Conservation (phyloP, 2,329 filamentous ascomycete genomes). For the Emmonsia crescens region DNA sequence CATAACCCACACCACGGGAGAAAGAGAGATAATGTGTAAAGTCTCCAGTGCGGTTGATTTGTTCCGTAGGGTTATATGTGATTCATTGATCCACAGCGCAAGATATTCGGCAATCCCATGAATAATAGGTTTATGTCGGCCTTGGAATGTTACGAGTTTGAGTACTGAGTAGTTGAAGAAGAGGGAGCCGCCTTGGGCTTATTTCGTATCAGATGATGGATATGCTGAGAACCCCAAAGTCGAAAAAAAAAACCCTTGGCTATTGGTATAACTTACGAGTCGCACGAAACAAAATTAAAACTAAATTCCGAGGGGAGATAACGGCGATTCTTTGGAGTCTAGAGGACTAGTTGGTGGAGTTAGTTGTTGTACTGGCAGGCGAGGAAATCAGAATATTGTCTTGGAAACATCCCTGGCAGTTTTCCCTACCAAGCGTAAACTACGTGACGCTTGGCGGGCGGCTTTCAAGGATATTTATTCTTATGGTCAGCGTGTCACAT, state of each 20-base stretch:
- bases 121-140: neutral
- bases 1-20: no score
- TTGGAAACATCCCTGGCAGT: neutral
- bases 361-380: neutral
- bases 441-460: neutral
- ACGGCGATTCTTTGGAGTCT: neutral
- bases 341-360: neutral
- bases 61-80: neutral
- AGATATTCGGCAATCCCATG: neutral
- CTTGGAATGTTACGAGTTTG: neutral
- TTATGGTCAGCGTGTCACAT: constrained; percentile 10
- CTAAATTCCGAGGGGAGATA: neutral
- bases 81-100: neutral
- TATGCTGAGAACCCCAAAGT: neutral
- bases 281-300: neutral
- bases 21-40: neutral
- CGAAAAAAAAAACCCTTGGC: neutral
- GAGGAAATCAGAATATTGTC: neutral
- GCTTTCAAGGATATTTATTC: constrained; percentile 2
- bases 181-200: neutral
- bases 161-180: neutral
- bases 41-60: neutral
- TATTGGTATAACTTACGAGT: neutral
- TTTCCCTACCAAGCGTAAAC: neutral
- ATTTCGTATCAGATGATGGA: neutral